A percentile compares a stretch with the other conserved stretches of the same genome.
phyloP scores from a whole-genome alignment of 306 rosid genomes.

The Nissolia schottii region DNA sequence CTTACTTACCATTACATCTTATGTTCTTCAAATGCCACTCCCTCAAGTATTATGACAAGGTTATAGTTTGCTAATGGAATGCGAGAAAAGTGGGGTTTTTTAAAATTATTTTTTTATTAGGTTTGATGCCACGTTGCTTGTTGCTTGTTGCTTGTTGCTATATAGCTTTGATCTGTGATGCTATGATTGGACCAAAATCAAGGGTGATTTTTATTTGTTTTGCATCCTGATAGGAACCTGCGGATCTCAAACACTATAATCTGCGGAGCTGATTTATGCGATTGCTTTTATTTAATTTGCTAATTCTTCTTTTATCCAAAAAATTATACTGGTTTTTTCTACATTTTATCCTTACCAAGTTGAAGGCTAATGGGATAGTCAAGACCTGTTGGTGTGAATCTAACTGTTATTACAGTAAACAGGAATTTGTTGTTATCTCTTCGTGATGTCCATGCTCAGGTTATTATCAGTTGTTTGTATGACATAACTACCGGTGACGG shows the following conservation, averaged over 20 bases:
- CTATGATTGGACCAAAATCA: too few relatives aligned
- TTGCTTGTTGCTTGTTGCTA: too few relatives aligned
- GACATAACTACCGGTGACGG: background rate
- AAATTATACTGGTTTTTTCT: background rate
- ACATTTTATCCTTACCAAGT: background rate
- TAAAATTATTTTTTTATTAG: too few relatives aligned
- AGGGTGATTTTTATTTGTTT: too few relatives aligned
- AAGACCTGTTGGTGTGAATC: background rate
- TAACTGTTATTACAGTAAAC: background rate
- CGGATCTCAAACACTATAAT: too few relatives aligned
- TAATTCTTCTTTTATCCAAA: too few relatives aligned
- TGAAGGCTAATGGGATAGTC: background rate
- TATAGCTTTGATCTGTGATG: too few relatives aligned
- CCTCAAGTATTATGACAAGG: background rate
- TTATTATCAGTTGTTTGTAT: background rate
- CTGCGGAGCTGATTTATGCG: too few relatives aligned
- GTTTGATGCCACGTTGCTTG: too few relatives aligned
- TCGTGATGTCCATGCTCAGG: background rate
- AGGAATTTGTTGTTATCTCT: background rate
- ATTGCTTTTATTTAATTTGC: too few relatives aligned
- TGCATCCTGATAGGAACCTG: too few relatives aligned
- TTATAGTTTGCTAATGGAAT: background rate
- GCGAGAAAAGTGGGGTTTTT: background rate
- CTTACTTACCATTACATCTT: background rate
- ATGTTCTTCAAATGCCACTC: background rate